Evolutionary conservation across 2,329 filamentous ascomycete species (phyloP).

Genomic region (Penicillium hesseltinei): DNA sequence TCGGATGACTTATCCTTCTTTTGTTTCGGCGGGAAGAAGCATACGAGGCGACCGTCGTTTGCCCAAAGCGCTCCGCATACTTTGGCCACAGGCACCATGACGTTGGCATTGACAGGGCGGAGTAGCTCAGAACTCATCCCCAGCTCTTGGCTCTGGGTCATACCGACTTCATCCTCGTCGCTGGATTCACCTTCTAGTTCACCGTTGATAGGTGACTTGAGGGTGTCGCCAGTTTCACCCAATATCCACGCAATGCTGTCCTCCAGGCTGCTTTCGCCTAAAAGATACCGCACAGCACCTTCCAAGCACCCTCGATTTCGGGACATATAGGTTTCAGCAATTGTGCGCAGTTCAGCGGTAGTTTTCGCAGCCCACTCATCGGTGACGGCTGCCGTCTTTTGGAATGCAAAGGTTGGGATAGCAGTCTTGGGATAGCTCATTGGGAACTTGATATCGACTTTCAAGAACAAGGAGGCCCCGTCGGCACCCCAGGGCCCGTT

Average conservation of each 20-base stretch:
- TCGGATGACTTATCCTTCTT: constrained; percentile 52
- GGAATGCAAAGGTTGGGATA: constrained; percentile 53
- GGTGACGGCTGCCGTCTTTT: constrained; percentile 58
- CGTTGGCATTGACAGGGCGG: constrained; percentile 57
- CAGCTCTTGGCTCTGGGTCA: constrained; percentile 45
- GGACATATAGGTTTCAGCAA: constrained; percentile 55
- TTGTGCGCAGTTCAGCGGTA: constrained; percentile 52
- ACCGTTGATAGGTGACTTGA: constrained; percentile 44
- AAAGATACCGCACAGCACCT: constrained; percentile 59
- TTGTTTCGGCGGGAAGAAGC: constrained; percentile 56
- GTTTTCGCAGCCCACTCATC: constrained; percentile 51
- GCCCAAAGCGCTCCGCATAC: constrained; percentile 59
- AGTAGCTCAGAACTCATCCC: constrained; percentile 53
- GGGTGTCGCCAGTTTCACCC: constrained; percentile 57
- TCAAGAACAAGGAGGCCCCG: constrained; percentile 53
- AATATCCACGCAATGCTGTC: constrained; percentile 54
- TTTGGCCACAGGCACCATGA: constrained; percentile 63
- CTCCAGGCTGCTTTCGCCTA: constrained; percentile 59
- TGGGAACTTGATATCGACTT: constrained; percentile 60
- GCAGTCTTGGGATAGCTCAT: constrained; percentile 53
- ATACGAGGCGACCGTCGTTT: constrained; percentile 56
- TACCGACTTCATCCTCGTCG: constrained; percentile 66
- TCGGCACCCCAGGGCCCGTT: constrained; percentile 60
- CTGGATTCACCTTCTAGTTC: constrained; percentile 68
- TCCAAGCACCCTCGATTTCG: constrained; percentile 59